Percentiles rank a stretch among this genome's conserved stretches.
phyloP scores from a whole-genome alignment of 2,329 filamentous ascomycete genomes.

The Alternaria brassicicola region DNA sequence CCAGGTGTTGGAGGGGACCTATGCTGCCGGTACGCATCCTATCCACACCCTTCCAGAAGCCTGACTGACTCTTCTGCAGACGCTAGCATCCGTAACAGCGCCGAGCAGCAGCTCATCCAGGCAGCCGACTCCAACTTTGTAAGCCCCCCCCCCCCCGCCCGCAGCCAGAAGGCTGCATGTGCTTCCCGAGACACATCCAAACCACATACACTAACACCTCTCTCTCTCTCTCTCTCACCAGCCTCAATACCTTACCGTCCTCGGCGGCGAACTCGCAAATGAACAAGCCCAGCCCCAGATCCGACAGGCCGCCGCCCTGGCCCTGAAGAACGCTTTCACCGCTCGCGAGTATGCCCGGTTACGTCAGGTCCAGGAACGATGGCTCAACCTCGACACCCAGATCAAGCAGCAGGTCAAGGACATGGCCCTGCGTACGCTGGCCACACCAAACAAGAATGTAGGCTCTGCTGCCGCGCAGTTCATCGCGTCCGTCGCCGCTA shows the following conservation, averaged over 20 bases:
- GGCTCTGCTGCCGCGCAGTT: constrained; percentile 92
- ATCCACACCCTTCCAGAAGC: constrained; percentile 33
- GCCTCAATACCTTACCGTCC: constrained; percentile 82
- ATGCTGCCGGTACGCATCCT: constrained; percentile 79
- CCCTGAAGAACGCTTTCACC: constrained; percentile 97
- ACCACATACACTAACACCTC: constrained; percentile 40
- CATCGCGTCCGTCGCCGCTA: constrained; percentile 90
- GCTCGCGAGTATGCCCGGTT: constrained; percentile 87
- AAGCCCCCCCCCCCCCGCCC: constrained; percentile 52
- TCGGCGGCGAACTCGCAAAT: constrained; percentile 93
- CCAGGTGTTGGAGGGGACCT: constrained; percentile 94
- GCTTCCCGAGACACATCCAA: constrained; percentile 8
- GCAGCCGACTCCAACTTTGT: constrained; percentile 97
- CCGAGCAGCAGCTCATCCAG: constrained; percentile 91
- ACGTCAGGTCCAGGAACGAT: constrained; percentile 90
- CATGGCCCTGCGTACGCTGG: constrained; percentile 84
- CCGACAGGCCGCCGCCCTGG: constrained; percentile 91
- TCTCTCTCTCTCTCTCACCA: constrained; percentile 50
- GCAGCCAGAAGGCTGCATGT: constrained; percentile 27
- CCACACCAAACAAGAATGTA: constrained; percentile 78
- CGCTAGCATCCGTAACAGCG: constrained; percentile 84
- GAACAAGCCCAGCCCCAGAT: constrained; percentile 82
- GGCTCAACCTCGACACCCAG: constrained; percentile 80
- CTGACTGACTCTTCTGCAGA: constrained; percentile 64
- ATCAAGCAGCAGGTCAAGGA: constrained; percentile 90